Evolutionary conservation across 1,139 yeast genomes (phyloP).

Genomic region (Geotrichum siamense): DNA sequence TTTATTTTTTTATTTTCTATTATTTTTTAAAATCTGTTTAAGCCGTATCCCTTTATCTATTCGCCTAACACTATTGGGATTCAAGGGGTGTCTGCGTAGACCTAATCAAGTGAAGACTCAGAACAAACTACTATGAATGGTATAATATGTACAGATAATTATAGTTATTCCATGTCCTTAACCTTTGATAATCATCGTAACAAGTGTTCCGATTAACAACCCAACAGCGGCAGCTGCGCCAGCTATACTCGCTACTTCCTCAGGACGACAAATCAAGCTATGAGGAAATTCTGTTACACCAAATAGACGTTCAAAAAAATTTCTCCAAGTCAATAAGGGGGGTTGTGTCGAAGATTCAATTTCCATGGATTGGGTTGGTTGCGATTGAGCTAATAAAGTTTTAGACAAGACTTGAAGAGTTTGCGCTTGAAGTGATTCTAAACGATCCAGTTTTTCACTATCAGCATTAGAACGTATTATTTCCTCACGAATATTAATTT

Average conservation of each 20-base stretch:
- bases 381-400: constrained; percentile 11
- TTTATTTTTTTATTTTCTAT: too few species aligned
- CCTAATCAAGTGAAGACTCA: too few species aligned
- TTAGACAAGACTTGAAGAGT: constrained; percentile 16
- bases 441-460: constrained; percentile 11
- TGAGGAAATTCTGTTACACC: constrained; percentile 9
- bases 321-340: constrained; percentile 13
- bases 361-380: background rate
- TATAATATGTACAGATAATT: too few species aligned
- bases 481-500: background rate
- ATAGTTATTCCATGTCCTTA: too few species aligned
- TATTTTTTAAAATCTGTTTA: too few species aligned
- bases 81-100: too few species aligned
- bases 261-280: constrained; percentile 11
- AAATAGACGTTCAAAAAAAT: constrained; percentile 14
- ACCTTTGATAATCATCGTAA: constrained; percentile 12
- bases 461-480: background rate
- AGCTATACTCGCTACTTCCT: constrained; percentile 16
- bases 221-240: constrained; percentile 18
- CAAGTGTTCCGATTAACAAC: constrained; percentile 14
- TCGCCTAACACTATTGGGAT: too few species aligned
- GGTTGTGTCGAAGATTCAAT: background rate
- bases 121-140: too few species aligned
- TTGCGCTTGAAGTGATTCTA: constrained; percentile 14
- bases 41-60: too few species aligned